Conservation (phyloP, 352 stramenopile species). For the Phytopythium chamaehyphon region DNA sequence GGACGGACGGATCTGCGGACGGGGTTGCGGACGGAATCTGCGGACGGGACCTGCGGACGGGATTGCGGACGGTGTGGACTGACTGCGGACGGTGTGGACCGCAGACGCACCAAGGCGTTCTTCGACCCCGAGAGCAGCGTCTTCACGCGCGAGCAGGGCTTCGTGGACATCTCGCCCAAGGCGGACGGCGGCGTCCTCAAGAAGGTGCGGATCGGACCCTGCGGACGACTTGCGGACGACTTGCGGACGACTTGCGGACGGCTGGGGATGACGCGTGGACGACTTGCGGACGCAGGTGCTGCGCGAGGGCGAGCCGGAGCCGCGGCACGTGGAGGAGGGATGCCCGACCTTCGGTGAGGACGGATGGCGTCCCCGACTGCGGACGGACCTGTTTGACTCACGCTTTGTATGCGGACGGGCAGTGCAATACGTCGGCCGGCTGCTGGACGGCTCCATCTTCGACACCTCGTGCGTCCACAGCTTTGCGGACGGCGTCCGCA, state of each 20-base stretch:
- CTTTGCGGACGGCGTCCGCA: too few relatives aligned
- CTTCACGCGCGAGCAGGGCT: conserved; percentile 70
- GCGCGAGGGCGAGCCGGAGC: conserved; percentile 41
- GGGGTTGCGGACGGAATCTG: not conserved
- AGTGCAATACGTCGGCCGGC: conserved; percentile 82
- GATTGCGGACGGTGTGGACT: not conserved
- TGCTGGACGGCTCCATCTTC: conserved; percentile 85
- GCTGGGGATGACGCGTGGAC: not conserved
- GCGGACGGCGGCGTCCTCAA: conserved; percentile 78
- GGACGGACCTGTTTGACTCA: not conserved
- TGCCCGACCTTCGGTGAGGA: conserved; percentile 69
- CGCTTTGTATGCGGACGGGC: not conserved
- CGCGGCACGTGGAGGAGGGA: conserved; percentile 67
- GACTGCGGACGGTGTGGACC: not conserved
- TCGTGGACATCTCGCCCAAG: conserved; percentile 75
- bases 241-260: too few relatives aligned
- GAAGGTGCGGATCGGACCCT: conserved; percentile 32
- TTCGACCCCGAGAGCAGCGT: conserved; percentile 68
- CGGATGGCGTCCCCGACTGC: not conserved
- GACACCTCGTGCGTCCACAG: conserved; percentile 62
- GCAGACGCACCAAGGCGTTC: conserved; percentile 58
- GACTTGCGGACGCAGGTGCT: conserved; percentile 52
- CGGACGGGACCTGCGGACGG: not conserved
- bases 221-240: not conserved
- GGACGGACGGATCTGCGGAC: not conserved